Evolutionary conservation across 2,329 filamentous ascomycete genomes (phyloP).

Genomic region (Colletotrichum agaves): DNA sequence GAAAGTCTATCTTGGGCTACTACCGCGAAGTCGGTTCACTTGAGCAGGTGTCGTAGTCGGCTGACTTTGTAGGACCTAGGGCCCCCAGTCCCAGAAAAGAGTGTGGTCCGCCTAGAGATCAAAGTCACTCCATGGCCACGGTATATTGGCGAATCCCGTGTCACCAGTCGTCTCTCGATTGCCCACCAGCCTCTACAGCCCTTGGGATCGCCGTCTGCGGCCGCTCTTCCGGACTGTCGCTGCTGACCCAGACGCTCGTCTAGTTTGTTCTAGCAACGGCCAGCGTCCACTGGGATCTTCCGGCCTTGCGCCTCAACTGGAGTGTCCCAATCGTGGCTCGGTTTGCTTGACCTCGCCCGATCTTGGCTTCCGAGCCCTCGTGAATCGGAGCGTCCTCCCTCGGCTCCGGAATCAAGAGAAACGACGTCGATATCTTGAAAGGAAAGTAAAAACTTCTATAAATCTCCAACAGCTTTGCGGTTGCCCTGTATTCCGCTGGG

Average conservation of each 20-base stretch:
- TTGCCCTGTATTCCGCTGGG: neutral
- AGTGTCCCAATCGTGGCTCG: slow-evolving; percentile 25
- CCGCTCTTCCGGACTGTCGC: neutral
- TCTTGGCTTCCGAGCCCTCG: slow-evolving; percentile 10
- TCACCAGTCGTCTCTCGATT: slow-evolving; percentile 26
- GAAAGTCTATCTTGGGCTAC: slow-evolving; percentile 1
- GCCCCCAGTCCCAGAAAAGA: neutral
- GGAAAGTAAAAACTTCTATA: slow-evolving; percentile 21
- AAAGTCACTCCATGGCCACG: slow-evolving; percentile 31
- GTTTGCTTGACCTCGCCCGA: slow-evolving; percentile 20
- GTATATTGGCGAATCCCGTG: slow-evolving; percentile 18
- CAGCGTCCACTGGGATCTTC: slow-evolving; percentile 17
- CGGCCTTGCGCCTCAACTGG: slow-evolving; percentile 10
- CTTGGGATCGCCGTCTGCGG: slow-evolving; percentile 2
- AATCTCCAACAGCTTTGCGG: slow-evolving; percentile 24
- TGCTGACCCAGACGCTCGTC: slow-evolving; percentile 17
- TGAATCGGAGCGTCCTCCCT: slow-evolving; percentile 9
- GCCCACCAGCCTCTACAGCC: slow-evolving; percentile 8
- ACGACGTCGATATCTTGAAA: slow-evolving; percentile 19
- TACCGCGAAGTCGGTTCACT: slow-evolving; percentile 31
- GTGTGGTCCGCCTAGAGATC: slow-evolving; percentile 21
- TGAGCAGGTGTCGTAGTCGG: slow-evolving; percentile 27
- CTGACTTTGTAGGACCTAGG: slow-evolving; percentile 11
- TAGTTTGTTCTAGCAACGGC: neutral
- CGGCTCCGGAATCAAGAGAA: slow-evolving; percentile 14